A percentile compares a stretch with the other conserved stretches of the same genome.
Conservation (phyloP, 2,329 filamentous ascomycete species). For the Alternaria postmessia region DNA sequence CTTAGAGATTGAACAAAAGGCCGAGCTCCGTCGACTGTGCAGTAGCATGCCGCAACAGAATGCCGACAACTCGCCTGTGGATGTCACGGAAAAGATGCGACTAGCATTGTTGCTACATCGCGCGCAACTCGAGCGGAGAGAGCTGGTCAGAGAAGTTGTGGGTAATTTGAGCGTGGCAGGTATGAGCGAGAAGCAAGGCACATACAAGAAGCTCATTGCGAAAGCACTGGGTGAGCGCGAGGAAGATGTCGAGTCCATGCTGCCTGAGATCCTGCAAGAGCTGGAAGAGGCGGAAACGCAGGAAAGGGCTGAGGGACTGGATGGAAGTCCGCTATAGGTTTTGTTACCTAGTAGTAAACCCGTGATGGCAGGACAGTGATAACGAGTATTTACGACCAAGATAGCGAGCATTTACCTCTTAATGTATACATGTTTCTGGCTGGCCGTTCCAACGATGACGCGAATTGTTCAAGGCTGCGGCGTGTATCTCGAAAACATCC, state of each 20-base stretch:
- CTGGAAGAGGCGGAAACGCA: conserved; percentile 58
- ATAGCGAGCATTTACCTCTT: conserved; percentile 11
- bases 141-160: conserved; percentile 72
- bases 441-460: neutral
- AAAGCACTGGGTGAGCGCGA: conserved; percentile 73
- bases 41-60: conserved; percentile 28
- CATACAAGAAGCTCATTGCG: conserved; percentile 74
- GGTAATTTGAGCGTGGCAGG: conserved; percentile 73
- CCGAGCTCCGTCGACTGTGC: conserved; percentile 48
- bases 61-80: conserved; percentile 45
- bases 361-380: neutral
- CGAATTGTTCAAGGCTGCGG: neutral
- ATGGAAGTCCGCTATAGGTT: conserved; percentile 41
- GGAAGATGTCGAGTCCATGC: conserved; percentile 71
- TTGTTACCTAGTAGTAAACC: neutral
- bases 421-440: conserved; percentile 9
- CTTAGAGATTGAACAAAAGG: conserved; percentile 56
- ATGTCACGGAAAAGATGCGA: conserved; percentile 61
- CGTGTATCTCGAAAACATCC: conserved; percentile 1
- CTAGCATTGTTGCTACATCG: conserved; percentile 67
- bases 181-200: conserved; percentile 75
- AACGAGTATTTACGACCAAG: conserved; percentile 21
- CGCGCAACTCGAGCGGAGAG: conserved; percentile 67
- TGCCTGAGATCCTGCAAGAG: conserved; percentile 60
- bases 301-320: conserved; percentile 46